phyloP scores from a whole-genome alignment of 2,329 filamentous ascomycete genomes.

The Amauroascus verrucosus region DNA sequence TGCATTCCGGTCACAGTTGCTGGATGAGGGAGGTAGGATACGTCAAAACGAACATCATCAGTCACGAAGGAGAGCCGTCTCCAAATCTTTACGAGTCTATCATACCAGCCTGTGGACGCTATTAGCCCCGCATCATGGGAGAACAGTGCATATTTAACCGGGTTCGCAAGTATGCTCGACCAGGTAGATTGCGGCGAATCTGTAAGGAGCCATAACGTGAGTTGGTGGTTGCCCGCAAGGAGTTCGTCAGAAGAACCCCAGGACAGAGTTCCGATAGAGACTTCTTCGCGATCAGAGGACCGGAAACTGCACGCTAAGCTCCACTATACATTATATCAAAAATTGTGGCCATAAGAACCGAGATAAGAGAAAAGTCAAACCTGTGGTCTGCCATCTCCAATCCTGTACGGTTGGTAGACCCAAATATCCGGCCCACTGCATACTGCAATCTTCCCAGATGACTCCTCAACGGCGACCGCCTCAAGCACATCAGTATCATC shows the following conservation, averaged over 20 bases:
- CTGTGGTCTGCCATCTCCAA: conserved; percentile 62
- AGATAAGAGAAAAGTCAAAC: conserved; percentile 35
- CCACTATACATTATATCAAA: conserved; percentile 37
- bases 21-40: conserved; percentile 81
- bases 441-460: conserved; percentile 72
- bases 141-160: conserved; percentile 62
- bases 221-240: conserved; percentile 58
- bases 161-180: conserved; percentile 62
- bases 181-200: conserved; percentile 48
- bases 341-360: not conserved
- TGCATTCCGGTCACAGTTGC: conserved; percentile 67
- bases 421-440: conserved; percentile 58
- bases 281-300: conserved; percentile 37
- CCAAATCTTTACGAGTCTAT: conserved; percentile 88
- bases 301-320: conserved; percentile 45
- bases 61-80: conserved; percentile 72
- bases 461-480: conserved; percentile 70
- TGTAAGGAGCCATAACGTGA: conserved; percentile 57
- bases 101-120: conserved; percentile 66
- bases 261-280: conserved; percentile 53
- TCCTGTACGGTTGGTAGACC: conserved; percentile 65
- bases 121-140: conserved; percentile 83
- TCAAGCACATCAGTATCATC: conserved; percentile 60
- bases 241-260: conserved; percentile 85
- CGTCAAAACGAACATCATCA: conserved; percentile 77